These are phyloP conservation scores for Ricinus communis DNA, from an alignment of 345 rosid genomes.

Conservation along the genomic window DNA sequence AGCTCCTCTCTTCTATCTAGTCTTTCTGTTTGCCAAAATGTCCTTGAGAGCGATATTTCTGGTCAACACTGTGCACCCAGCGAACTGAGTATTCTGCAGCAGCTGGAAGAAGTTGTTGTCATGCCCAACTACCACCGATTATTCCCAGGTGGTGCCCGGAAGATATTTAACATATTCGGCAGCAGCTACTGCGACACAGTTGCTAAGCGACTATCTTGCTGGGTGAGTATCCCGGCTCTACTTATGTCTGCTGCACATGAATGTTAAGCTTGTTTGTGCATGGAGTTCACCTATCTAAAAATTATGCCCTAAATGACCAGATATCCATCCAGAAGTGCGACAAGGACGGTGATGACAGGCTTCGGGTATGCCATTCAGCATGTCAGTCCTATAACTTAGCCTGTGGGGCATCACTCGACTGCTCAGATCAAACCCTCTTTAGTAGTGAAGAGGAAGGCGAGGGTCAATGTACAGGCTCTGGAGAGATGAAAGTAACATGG, in stretches of 20 bases:
- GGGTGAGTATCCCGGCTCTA: conserved; percentile 49
- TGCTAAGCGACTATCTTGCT: conserved; percentile 93
- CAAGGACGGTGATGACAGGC: conserved; percentile 87
- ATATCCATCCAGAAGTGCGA: conserved; percentile 98
- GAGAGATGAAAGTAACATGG: conserved; percentile 54
- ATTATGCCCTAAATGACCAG: conserved; percentile 35
- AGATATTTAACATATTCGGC: conserved; percentile 74
- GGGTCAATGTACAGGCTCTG: conserved; percentile 86
- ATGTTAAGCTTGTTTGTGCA: background rate
- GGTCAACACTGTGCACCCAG: conserved; percentile 97
- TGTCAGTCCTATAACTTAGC: conserved; percentile 88
- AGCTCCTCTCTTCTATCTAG: conserved; percentile 81
- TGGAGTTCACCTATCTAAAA: background rate
- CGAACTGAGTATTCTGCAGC: conserved; percentile 87
- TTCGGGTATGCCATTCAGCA: conserved; percentile 91
- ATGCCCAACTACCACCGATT: conserved; percentile 91
- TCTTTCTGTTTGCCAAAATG: conserved; percentile 82
- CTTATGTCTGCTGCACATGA: background rate
- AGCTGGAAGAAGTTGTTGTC: conserved; percentile 96
- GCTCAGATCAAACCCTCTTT: conserved; percentile 94
- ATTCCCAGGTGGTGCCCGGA: conserved; percentile 84
- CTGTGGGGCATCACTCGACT: conserved; percentile 96
- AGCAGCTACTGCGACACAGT: conserved; percentile 81
- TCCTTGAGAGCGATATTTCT: conserved; percentile 64
- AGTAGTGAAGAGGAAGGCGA: conserved; percentile 74